Conservation (phyloP, 257 asterid species). For the Salvia hispanica region DNA sequence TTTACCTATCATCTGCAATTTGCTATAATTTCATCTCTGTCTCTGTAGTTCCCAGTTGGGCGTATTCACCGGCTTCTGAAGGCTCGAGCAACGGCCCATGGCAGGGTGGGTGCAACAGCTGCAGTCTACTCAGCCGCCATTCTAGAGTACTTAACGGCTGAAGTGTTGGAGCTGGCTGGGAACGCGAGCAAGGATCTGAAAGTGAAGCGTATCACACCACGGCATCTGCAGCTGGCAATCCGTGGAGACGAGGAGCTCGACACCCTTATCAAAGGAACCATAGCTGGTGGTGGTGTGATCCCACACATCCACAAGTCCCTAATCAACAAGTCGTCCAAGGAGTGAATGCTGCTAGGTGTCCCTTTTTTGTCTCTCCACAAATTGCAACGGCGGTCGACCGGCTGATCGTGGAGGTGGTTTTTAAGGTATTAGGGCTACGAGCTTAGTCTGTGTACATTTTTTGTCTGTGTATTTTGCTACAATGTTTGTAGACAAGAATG, state of each 20-base stretch:
- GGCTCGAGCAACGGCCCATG: conserved; percentile 52
- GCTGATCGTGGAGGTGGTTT: background rate
- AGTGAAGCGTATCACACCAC: conserved; percentile 58
- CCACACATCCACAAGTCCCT: conserved; percentile 59
- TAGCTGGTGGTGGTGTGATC: conserved; percentile 61
- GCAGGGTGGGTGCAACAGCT: conserved; percentile 58
- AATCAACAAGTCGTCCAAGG: conserved; percentile 56
- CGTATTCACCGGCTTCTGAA: conserved; percentile 55
- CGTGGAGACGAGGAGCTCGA: conserved; percentile 59
- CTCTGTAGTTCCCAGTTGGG: conserved; percentile 52
- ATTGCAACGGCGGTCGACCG: background rate
- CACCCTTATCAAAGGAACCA: conserved; percentile 55
- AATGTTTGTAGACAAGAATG: conserved; percentile 21
- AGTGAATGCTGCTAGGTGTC: conserved; percentile 22
- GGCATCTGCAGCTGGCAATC: conserved; percentile 57
- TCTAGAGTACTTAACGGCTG: conserved; percentile 52
- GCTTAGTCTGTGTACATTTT: conserved; percentile 28
- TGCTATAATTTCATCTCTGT: no score
- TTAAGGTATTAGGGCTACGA: conserved; percentile 2
- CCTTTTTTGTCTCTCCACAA: background rate
- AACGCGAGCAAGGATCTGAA: conserved; percentile 58
- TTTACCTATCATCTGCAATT: background rate
- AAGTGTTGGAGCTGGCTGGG: conserved; percentile 57
- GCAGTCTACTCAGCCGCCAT: conserved; percentile 59
- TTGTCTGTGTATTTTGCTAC: conserved; percentile 1